Evolutionary conservation across 140 eudicot genomes (phyloP), one percentile per base, ranked within the genome.

Genomic region (Oenanthe javanica): DNA sequence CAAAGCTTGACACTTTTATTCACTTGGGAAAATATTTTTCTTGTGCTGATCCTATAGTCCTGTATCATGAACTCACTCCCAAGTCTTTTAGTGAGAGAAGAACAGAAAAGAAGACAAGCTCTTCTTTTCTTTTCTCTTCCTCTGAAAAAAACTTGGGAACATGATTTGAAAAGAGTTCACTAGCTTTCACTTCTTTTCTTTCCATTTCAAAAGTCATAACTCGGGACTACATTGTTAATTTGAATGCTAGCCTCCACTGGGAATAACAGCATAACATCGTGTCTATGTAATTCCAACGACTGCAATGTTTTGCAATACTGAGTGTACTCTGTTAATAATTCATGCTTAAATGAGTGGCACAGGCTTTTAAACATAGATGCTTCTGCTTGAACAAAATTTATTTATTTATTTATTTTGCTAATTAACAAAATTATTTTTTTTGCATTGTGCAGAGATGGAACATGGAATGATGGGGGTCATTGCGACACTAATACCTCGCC

Each of bases 391-490:
- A 31, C 36, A 31, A 31, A 31, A 31, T 31, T 31, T 31, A 31
- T 31, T 31, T 31, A 31, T 31, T 31, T 31, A 31, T 31, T 31
- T 31, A 31, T 31, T 31, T 31, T 31, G 36, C 36, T 31, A 31
- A 31, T 31, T 31, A 31, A 31, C 36, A 31, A 31, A 31, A 31
- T 31, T 31, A 31, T 31, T 31, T 0, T 31, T 31, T 31, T 31
- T 31, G 36, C 36, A 31, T 31, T 42, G 64, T 82, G 70, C 86
- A 94, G 97, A 89, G 85, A 82, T 75, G 97, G 98, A 80, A 84
- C 87, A 57, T 94, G 97, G 98, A 80, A 83, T 85, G 85, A 82
- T 8, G 97, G 96, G 2, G 96, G 98, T n/a, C 86, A 85, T 40
- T 94, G 98, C 78, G 85, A 89, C 52, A 84, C 82, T 3, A 85